A percentile compares a stretch with the other conserved stretches of the same genome.
These are phyloP conservation scores for Beauveria sp. DNA, from an alignment of 2,329 filamentous ascomycete genomes.

Conservation along the genomic window DNA sequence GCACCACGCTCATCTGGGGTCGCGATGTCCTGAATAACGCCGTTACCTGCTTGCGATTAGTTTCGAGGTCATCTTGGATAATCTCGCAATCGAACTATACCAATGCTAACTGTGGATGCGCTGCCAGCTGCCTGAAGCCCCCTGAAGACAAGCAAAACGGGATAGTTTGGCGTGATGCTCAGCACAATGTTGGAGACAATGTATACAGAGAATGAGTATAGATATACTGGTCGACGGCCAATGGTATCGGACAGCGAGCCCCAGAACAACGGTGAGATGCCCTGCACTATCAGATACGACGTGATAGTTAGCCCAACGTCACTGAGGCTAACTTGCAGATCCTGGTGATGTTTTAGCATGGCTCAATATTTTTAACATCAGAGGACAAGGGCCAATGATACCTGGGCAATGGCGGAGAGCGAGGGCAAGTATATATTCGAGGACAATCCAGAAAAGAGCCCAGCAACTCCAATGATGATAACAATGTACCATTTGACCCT, in stretches of 20 bases:
- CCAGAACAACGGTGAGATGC: constrained; percentile 41
- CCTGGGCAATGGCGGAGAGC: constrained; percentile 29
- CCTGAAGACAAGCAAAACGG: constrained; percentile 36
- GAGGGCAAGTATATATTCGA: constrained; percentile 45
- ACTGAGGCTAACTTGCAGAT: constrained; percentile 23
- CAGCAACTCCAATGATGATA: constrained; percentile 40
- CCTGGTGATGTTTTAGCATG: constrained; percentile 12
- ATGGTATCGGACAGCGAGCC: constrained; percentile 38
- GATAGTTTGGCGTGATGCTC: constrained; percentile 35
- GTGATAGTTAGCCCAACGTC: constrained; percentile 34
- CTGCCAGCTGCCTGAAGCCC: constrained; percentile 40
- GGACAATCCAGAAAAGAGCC: constrained; percentile 45
- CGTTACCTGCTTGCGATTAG: constrained; percentile 19
- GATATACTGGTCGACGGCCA: constrained; percentile 38
- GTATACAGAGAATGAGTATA: constrained; percentile 39
- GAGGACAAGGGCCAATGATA: constrained; percentile 11
- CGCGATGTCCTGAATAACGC: constrained; percentile 25
- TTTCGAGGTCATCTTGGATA: neutral
- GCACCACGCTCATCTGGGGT: constrained; percentile 19
- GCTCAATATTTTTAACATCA: neutral
- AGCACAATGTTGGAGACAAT: constrained; percentile 38
- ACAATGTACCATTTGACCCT: constrained; percentile 36
- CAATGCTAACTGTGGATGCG: constrained; percentile 39
- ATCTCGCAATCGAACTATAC: constrained; percentile 17
- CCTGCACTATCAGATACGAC: constrained; percentile 43